phyloP scores from a whole-genome alignment of 106 monocot species.

The Iris macrosiphon region DNA sequence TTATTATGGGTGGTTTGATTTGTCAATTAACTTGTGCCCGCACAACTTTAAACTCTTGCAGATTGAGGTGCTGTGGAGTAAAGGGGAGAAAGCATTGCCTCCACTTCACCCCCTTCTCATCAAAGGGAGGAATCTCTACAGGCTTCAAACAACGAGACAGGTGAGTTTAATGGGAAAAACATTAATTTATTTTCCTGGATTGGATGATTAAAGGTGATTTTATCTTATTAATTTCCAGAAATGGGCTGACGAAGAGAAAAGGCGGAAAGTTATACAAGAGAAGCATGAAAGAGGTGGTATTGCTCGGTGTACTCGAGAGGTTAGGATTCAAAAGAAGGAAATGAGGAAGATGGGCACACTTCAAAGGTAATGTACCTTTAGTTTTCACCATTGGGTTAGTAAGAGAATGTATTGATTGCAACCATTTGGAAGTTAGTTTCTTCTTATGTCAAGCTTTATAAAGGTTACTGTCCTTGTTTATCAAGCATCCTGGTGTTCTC shows the following conservation, averaged over 20 bases:
- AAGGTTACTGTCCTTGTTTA: neutral
- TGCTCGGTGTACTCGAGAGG: constrained; percentile 52
- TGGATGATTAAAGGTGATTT: neutral
- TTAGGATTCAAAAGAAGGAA: constrained; percentile 59
- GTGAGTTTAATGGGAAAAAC: constrained; percentile 16
- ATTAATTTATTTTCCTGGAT: neutral
- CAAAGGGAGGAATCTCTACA: constrained; percentile 86
- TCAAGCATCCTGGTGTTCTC: too few relatives aligned
- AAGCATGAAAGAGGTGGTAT: constrained; percentile 64
- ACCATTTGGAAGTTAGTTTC: neutral
- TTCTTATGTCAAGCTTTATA: neutral
- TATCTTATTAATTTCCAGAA: constrained; percentile 27
- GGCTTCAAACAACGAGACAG: constrained; percentile 77
- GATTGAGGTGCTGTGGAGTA: constrained; percentile 90
- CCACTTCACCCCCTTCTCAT: constrained; percentile 80
- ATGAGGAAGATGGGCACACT: constrained; percentile 11
- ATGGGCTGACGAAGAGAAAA: constrained; percentile 73
- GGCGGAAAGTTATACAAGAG: constrained; percentile 55
- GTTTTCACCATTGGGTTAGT: too few relatives aligned
- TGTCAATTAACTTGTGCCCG: neutral
- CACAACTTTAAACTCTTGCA: constrained; percentile 1
- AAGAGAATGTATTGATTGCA: too few relatives aligned
- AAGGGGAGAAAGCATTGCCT: constrained; percentile 63
- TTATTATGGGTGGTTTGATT: neutral
- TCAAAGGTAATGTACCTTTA: constrained; percentile 20